phyloP scores from a whole-genome alignment of 2,329 filamentous ascomycete genomes.

The Colletotrichum truncatum region DNA sequence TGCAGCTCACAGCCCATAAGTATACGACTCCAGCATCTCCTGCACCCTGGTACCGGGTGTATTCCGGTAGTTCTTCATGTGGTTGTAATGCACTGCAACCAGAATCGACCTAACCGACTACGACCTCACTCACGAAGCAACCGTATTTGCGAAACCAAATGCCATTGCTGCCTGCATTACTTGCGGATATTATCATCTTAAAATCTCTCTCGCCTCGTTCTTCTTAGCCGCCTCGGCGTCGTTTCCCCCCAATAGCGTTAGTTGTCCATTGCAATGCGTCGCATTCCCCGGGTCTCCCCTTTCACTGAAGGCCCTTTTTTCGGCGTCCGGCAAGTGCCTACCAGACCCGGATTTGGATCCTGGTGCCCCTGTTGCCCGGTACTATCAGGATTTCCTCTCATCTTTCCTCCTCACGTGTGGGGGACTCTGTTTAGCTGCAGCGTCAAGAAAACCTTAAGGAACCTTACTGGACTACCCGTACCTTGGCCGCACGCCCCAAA shows the following conservation, averaged over 20 bases:
- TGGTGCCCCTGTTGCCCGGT: not conserved
- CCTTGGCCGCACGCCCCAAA: not conserved
- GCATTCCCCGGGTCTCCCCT: not conserved
- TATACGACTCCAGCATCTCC: not conserved
- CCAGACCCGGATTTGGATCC: not conserved
- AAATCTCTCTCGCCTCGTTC: not conserved
- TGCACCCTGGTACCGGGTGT: not conserved
- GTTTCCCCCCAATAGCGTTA: not conserved
- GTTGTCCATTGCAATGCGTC: not conserved
- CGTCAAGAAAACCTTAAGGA: not conserved
- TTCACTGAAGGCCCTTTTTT: not conserved
- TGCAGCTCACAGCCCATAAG: too few species aligned
- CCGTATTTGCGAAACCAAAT: not conserved
- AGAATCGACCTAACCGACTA: not conserved
- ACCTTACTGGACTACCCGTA: not conserved
- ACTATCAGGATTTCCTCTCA: not conserved
- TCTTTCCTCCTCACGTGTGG: slow-evolving; percentile 10
- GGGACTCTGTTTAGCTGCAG: not conserved
- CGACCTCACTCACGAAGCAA: not conserved
- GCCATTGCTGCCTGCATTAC: not conserved
- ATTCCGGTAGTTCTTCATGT: not conserved
- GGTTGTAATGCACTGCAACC: not conserved
- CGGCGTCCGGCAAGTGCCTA: slow-evolving; percentile 13
- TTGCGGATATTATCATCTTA: not conserved
- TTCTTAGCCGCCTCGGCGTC: not conserved